Percentiles rank a stretch among this genome's conserved stretches.
phyloP scores from a whole-genome alignment of 768 basidiomycete species.

The Xerocomus brunneocitrinus region DNA sequence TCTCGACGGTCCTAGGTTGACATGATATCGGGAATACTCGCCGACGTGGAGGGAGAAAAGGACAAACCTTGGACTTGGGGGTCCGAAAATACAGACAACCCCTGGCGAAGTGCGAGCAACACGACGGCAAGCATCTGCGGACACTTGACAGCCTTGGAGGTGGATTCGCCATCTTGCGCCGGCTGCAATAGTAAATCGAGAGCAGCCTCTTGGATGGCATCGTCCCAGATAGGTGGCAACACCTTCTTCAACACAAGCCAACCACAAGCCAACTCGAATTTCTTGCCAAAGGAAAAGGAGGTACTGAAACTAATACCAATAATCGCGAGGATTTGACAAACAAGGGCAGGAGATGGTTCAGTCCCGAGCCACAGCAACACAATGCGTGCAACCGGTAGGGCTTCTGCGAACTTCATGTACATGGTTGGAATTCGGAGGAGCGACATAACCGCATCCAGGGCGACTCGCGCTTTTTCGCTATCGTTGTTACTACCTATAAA shows the following conservation, averaged over 20 bases:
- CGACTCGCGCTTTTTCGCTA: constrained; percentile 58
- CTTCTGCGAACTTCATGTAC: constrained; percentile 65
- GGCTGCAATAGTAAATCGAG: constrained; percentile 67
- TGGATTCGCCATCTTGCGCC: neutral
- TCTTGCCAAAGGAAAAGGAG: constrained; percentile 64
- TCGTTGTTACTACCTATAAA: constrained; percentile 22
- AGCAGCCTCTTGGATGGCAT: constrained; percentile 58
- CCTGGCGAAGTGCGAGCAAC: constrained; percentile 59
- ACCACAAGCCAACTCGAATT: constrained; percentile 82
- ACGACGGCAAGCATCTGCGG: constrained; percentile 71
- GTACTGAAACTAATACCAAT: constrained; percentile 51
- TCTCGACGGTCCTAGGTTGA: constrained; percentile 20
- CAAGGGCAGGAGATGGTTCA: constrained; percentile 57
- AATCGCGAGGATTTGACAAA: constrained; percentile 55
- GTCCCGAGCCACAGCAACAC: constrained; percentile 76
- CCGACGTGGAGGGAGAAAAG: neutral
- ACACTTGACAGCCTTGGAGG: constrained; percentile 42
- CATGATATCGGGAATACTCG: neutral
- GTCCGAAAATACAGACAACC: constrained; percentile 37
- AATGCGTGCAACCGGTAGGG: constrained; percentile 76
- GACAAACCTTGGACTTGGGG: constrained; percentile 16
- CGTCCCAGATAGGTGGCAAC: constrained; percentile 67
- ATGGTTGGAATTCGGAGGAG: constrained; percentile 53
- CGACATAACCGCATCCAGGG: constrained; percentile 61
- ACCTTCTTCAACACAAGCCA: constrained; percentile 72